Evolutionary conservation across 352 stramenopile genomes (phyloP), one percentile per base, ranked within the genome.

Genomic region (Thalassiosira sp.): DNA sequence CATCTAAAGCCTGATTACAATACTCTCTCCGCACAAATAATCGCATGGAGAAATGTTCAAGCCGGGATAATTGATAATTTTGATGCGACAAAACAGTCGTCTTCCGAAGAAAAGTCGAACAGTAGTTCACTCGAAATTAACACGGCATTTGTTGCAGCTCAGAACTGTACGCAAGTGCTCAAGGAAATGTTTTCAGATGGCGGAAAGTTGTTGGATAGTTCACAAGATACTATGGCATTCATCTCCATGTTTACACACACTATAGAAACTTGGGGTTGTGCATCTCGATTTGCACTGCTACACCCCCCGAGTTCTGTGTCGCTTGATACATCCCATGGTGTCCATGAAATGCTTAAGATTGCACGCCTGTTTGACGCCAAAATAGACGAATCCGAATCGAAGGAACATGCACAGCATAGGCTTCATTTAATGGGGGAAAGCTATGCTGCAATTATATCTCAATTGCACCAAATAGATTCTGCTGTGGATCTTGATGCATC

Each of bases 341-440:
- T 84, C 10, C 3, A 76, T 53, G 64, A 84, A 56, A 80, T 84
- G 69, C 18, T 76, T 1, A 76, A 77, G 3, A 28, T 79, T 53
- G 20, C 48, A 40, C 56, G 25, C 42, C 22, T 57, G 24, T 52
- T 72, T 52, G 64, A 76, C 20, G 15, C 31, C 3, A 70, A 56
- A 16, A 54, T 64, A 20, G 13, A 66, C 16, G 35, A 61, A 45
- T 18, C 59, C 13, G 33, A 72, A 58, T 35, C 35, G 25, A n/a
- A 31, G 37, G 46, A 58, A 20, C 16, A 63, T 33, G 20, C 46
- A 22, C 18, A 72, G 46, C 22, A 16, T 28, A 52, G 56, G 18
- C 51, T 79, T 60, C 22, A 72, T 27, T 54, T 63, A 45, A 72
- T 79, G 31, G 64, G 71, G 42, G 49, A 85, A 45, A 63, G 48